A percentile compares a stretch with the other conserved stretches of the same genome.
Evolutionary conservation across 2,329 filamentous ascomycete species (phyloP).

Genomic region (Trichoderma endophyticum): DNA sequence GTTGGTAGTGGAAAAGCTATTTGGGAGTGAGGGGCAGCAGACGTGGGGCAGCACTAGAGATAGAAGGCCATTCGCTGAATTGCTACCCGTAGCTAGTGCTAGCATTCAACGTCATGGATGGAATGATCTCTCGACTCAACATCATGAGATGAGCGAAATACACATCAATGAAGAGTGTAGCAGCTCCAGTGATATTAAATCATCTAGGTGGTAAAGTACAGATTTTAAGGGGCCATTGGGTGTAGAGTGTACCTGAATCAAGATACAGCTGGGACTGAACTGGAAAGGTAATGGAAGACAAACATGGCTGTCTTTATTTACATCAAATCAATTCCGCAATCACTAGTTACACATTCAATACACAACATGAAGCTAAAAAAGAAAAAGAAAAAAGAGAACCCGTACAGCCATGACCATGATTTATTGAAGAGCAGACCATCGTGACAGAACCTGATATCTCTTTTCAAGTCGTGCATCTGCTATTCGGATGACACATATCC

Average conservation of each 20-base stretch:
- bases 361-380: slow-evolving; percentile 1
- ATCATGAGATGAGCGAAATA: no score
- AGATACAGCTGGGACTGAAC: not conserved
- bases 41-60: slow-evolving; percentile 15
- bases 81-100: not conserved
- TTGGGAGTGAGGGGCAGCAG: not conserved
- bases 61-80: not conserved
- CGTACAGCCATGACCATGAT: slow-evolving; percentile 15
- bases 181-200: not conserved
- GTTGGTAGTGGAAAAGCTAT: not conserved
- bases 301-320: not conserved
- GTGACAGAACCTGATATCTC: slow-evolving; percentile 17
- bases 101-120: not conserved
- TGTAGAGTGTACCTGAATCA: not conserved
- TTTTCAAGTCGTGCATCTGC: slow-evolving; percentile 17
- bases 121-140: not conserved
- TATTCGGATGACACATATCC: slow-evolving; percentile 18
- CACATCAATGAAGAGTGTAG: not conserved
- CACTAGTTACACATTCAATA: slow-evolving; percentile 16
- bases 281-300: not conserved
- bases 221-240: no score
- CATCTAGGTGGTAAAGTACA: no score
- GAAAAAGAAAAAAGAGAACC: not conserved
- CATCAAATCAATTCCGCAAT: not conserved
- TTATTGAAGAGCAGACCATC: slow-evolving; percentile 15